These are phyloP conservation scores for Botryotinia narcissicola DNA, from an alignment of 2,329 filamentous ascomycete species.

Conservation along the genomic window DNA sequence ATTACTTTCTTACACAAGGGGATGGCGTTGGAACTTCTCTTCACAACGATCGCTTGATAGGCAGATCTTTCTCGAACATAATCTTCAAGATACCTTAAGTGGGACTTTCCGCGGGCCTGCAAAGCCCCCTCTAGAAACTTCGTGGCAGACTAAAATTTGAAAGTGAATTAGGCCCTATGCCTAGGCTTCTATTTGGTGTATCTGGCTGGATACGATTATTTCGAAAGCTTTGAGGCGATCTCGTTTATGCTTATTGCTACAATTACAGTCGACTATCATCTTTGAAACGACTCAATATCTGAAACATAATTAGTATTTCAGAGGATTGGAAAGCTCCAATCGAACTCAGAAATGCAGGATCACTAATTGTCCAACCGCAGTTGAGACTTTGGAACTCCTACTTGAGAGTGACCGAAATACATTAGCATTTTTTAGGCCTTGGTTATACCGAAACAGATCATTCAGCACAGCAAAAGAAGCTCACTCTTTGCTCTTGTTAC, in stretches of 20 bases:
- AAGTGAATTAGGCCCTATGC: background rate
- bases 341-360: background rate
- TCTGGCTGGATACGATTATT: background rate
- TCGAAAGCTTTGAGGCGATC: background rate
- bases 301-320: background rate
- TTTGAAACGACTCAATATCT: background rate
- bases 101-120: background rate
- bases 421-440: background rate
- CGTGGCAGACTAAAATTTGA: background rate
- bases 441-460: background rate
- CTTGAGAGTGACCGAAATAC: background rate
- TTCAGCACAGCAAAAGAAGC: background rate
- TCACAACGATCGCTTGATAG: background rate
- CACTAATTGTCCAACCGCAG: background rate
- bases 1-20: background rate
- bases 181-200: background rate
- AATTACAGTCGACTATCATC: background rate
- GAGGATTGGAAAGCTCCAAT: background rate
- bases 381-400: background rate
- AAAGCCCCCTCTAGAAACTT: background rate
- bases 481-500: background rate
- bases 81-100: background rate
- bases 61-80: background rate
- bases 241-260: background rate
- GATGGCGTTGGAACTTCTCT: background rate